Base-by-base conservation (phyloP, 805 yeast genomes). In the Candida wancherniae region DNA sequence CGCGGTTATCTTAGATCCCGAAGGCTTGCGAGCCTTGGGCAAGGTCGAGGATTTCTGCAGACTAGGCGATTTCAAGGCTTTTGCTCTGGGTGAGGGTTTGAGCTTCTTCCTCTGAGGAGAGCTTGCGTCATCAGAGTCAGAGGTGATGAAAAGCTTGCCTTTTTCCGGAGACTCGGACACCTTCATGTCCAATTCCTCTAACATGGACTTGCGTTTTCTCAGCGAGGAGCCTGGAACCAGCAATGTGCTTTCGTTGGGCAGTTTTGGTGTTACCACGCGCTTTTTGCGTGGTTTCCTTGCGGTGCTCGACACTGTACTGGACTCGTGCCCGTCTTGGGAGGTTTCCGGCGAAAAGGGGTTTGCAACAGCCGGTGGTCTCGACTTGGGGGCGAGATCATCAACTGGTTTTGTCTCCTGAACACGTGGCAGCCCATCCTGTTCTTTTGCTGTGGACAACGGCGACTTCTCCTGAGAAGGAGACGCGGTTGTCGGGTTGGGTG, bases 51-150 rank as follows among this genome's bases (percentile, higher is more conserved):
- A 9, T 18, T 6, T 18, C 6, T 6, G 9, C 9, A 9, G 19
- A 18, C 9, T 9, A 6, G n/a, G n/a, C n/a, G n/a, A n/a, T n/a
- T n/a, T n/a, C n/a, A n/a, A n/a, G n/a, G n/a, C n/a, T n/a, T n/a
- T n/a, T n/a, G 18, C 18, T 6, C 18, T 25, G 9, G 20, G 14
- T 9, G 19, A 22, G 11, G 26, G 21, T 19, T 32, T 42, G 17
- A 18, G 33, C 19, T 35, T 35, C 26, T 40, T 40, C 11, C 35
- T 27, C 15, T 22, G n/a, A n/a, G n/a, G n/a, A n/a, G n/a, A n/a
- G n/a, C n/a, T n/a, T n/a, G n/a, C n/a, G n/a, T n/a, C n/a, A n/a
- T 44, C 49, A 2, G 47, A 42, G 13, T 37, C 47, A 5, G 41
- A 29, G 3, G 42, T 47, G 4, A 45, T 34, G 24, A 45, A 45